Evolutionary conservation across 176 grass and related monocot genomes (phyloP).

Genomic region (Melocanna baccifera): DNA sequence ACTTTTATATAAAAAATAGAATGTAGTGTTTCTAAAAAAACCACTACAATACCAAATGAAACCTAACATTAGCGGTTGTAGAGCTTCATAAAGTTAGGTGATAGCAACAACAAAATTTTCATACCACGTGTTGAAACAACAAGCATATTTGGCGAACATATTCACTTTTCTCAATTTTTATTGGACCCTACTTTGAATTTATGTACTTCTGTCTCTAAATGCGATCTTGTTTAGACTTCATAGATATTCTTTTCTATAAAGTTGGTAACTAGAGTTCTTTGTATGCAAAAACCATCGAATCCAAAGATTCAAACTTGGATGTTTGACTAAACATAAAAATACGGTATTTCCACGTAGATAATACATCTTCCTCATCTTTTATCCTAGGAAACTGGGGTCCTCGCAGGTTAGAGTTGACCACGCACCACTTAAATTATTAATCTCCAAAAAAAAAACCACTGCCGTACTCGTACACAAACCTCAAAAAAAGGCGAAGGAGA

Average conservation of each 20-base stretch:
- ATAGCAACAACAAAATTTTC: neutral
- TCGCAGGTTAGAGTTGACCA: conserved; percentile 10
- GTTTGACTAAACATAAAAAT: neutral
- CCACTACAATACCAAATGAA: neutral
- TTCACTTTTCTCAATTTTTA: neutral
- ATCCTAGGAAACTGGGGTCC: neutral
- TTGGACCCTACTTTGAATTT: neutral
- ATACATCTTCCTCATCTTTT: neutral
- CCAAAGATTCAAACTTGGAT: neutral
- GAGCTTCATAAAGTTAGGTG: neutral
- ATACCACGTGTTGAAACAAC: neutral
- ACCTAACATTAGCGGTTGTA: neutral
- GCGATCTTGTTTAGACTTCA: too few species aligned
- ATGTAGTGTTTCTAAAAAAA: too few species aligned
- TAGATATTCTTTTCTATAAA: neutral
- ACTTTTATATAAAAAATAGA: too few species aligned
- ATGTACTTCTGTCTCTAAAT: too few species aligned
- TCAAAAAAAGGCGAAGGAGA: neutral
- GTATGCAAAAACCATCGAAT: too few species aligned
- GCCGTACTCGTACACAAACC: neutral
- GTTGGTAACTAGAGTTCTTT: neutral
- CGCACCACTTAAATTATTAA: neutral
- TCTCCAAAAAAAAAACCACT: neutral
- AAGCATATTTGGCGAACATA: neutral
- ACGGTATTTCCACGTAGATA: too few species aligned